Evolutionary conservation across 345 rosid genomes (phyloP).

Genomic region (Physaria fendleri): DNA sequence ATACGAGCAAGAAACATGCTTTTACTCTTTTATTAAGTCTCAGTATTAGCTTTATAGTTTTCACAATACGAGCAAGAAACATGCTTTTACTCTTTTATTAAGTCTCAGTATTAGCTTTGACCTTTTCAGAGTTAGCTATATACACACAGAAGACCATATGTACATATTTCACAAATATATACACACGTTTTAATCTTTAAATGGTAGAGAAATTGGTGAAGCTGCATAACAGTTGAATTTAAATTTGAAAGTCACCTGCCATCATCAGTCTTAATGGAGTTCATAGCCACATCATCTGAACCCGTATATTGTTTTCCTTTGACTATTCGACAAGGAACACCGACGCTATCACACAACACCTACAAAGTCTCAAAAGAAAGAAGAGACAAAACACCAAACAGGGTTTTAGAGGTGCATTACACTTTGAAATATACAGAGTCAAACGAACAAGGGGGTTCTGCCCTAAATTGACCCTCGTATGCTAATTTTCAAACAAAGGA

Average conservation of each 20-base stretch:
- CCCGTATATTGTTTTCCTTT: slow-evolving; percentile 89
- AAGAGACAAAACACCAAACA: slow-evolving; percentile 14
- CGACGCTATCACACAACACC: slow-evolving; percentile 86
- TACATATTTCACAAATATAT: not conserved
- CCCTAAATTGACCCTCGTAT: not conserved
- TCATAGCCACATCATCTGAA: slow-evolving; percentile 84
- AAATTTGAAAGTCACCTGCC: slow-evolving; percentile 56
- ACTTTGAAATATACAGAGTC: not conserved
- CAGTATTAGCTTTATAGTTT: too few relatives aligned
- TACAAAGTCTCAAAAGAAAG: slow-evolving; percentile 33
- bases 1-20: not conserved
- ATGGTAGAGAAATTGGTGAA: not conserved
- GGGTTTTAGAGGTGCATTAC: slow-evolving; percentile 13
- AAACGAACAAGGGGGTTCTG: not conserved
- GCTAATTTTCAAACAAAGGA: not conserved
- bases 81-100: not conserved
- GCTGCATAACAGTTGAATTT: not conserved
- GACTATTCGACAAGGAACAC: slow-evolving; percentile 86
- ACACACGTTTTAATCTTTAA: not conserved
- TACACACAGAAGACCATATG: not conserved
- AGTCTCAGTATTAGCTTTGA: slow-evolving; percentile 1
- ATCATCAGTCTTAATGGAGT: slow-evolving; percentile 78
- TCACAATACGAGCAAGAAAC: slow-evolving; percentile 1
- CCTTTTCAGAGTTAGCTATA: not conserved
- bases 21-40: too few relatives aligned